phyloP scores from a whole-genome alignment of 192 early-diverging fungal genomes.

The Backusella luteola region DNA sequence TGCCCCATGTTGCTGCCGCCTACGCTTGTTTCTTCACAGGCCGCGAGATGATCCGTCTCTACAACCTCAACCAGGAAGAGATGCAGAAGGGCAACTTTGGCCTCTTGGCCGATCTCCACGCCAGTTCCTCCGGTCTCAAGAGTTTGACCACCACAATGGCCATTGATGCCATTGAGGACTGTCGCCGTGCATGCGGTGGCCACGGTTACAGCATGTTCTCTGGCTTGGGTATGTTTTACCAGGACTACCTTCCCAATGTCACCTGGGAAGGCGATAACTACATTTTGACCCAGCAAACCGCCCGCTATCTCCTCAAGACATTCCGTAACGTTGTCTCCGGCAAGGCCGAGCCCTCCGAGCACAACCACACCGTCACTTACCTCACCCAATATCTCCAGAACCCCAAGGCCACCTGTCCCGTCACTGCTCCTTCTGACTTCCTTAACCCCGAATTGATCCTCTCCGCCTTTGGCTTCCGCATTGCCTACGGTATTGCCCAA shows the following conservation, averaged over 20 bases:
- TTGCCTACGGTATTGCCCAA: slow-evolving; percentile 60
- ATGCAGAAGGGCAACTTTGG: slow-evolving; percentile 60
- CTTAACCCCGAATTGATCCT: slow-evolving; percentile 61
- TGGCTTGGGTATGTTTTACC: slow-evolving; percentile 65
- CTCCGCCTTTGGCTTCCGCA: slow-evolving; percentile 74
- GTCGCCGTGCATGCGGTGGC: slow-evolving; percentile 73
- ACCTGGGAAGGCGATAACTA: slow-evolving; percentile 89
- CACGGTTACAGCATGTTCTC: slow-evolving; percentile 77
- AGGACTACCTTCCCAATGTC: slow-evolving; percentile 70
- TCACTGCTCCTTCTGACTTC: slow-evolving; percentile 47
- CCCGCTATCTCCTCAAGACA: slow-evolving; percentile 74
- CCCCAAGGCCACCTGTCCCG: slow-evolving; percentile 59
- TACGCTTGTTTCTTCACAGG: slow-evolving; percentile 74
- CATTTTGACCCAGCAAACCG: slow-evolving; percentile 83
- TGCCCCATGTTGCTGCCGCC: slow-evolving; percentile 68
- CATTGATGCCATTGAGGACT: slow-evolving; percentile 70
- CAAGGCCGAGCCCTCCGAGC: slow-evolving; percentile 45
- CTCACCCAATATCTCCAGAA: slow-evolving; percentile 51
- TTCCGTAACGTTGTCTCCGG: slow-evolving; percentile 55
- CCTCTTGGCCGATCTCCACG: slow-evolving; percentile 73
- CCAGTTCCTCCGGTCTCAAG: slow-evolving; percentile 73
- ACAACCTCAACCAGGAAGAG: slow-evolving; percentile 57
- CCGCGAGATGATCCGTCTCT: slow-evolving; percentile 59
- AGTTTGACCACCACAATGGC: slow-evolving; percentile 68
- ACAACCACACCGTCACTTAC: slow-evolving; percentile 44